Conservation (phyloP, 768 basidiomycete species). For the Lactifluus volemus region DNA sequence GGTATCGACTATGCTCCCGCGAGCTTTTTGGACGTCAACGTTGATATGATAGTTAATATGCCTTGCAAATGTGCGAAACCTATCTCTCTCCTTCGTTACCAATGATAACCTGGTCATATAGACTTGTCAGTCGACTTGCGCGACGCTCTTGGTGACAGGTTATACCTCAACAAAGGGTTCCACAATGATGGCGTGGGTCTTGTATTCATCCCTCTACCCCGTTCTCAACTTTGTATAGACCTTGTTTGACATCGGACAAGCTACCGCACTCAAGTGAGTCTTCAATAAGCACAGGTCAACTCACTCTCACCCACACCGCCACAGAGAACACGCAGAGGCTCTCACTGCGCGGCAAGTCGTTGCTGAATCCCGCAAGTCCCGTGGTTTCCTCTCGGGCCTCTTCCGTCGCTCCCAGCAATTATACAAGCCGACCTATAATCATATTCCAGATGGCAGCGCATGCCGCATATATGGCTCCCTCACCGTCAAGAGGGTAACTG, state of each 20-base stretch:
- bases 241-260: slow-evolving; percentile 74
- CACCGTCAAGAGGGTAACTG: slow-evolving; percentile 82
- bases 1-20: slow-evolving; percentile 61
- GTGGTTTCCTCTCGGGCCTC: slow-evolving; percentile 59
- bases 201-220: not conserved
- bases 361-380: slow-evolving; percentile 63
- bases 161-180: slow-evolving; percentile 74
- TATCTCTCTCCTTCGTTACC: not conserved
- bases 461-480: slow-evolving; percentile 85
- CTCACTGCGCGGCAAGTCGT: slow-evolving; percentile 66
- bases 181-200: slow-evolving; percentile 72
- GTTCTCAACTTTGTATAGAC: slow-evolving; percentile 37
- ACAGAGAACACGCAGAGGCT: slow-evolving; percentile 52
- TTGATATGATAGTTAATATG: slow-evolving; percentile 90
- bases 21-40: slow-evolving; percentile 72
- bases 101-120: slow-evolving; percentile 25
- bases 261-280: slow-evolving; percentile 49
- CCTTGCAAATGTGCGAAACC: slow-evolving; percentile 76
- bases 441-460: slow-evolving; percentile 58
- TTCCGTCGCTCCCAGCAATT: slow-evolving; percentile 35
- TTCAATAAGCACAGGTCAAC: too few species aligned
- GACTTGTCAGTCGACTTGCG: slow-evolving; percentile 83
- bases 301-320: slow-evolving; percentile 19
- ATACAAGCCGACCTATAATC: slow-evolving; percentile 69
- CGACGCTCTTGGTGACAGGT: slow-evolving; percentile 88